Conservation (phyloP, 306 rosid genomes). For the Castanea crenata region DNA sequence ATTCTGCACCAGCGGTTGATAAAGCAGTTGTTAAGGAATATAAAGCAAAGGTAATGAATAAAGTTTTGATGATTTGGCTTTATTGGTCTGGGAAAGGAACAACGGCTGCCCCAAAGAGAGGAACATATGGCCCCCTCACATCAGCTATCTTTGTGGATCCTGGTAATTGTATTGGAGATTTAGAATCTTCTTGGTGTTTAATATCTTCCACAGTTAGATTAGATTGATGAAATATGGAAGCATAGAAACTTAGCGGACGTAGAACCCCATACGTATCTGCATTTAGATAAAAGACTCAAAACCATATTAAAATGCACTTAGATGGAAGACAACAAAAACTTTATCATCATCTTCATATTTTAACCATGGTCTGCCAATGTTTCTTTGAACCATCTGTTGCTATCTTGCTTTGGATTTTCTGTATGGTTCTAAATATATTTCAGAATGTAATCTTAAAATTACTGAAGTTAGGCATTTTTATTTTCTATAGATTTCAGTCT, state of each 20-base stretch:
- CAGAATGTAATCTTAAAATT: background rate
- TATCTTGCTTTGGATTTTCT: too few species aligned
- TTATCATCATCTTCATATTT: too few species aligned
- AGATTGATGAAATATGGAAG: background rate
- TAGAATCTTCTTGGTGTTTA: too few species aligned
- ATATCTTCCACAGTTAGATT: background rate
- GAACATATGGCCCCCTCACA: slow-evolving; percentile 62
- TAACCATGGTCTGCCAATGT: too few species aligned
- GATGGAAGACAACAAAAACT: too few species aligned
- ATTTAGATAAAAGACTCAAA: too few species aligned
- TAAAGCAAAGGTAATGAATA: slow-evolving; percentile 34
- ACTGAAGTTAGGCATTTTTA: background rate
- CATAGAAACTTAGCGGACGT: too few species aligned
- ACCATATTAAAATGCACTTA: too few species aligned
- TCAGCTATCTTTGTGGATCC: slow-evolving; percentile 62
- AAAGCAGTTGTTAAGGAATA: slow-evolving; percentile 24
- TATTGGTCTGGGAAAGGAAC: slow-evolving; percentile 78
- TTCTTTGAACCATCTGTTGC: too few species aligned
- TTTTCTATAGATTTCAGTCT: slow-evolving; percentile 14
- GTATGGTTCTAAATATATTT: background rate
- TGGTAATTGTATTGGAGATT: slow-evolving; percentile 21
- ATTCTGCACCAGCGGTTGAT: slow-evolving; percentile 33
- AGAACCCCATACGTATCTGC: background rate
- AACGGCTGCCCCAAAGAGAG: slow-evolving; percentile 36
- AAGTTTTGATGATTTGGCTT: slow-evolving; percentile 43